Conservation (phyloP, 352 stramenopile species). For the Pseudoperonospora humuli region DNA sequence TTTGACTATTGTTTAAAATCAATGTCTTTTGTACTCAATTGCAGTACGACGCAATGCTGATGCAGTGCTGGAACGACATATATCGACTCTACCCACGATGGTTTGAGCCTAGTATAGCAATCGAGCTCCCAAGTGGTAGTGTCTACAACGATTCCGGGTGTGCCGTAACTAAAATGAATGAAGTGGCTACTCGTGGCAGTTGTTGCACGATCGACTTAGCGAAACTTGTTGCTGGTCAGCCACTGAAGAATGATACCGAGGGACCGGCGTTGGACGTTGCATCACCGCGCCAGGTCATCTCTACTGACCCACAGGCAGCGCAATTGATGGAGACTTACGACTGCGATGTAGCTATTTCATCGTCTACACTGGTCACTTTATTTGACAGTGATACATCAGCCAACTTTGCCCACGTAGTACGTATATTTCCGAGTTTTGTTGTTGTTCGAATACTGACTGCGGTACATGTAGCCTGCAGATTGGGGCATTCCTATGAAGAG, state of each 20-base stretch:
- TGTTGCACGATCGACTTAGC: conserved; percentile 15
- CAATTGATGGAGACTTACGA: conserved; percentile 57
- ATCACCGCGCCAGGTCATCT: conserved; percentile 33
- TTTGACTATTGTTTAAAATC: background rate
- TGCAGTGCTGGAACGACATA: conserved; percentile 47
- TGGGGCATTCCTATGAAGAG: conserved; percentile 61
- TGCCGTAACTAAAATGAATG: conserved; percentile 26
- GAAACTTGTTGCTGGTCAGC: conserved; percentile 6
- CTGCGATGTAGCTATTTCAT: conserved; percentile 65
- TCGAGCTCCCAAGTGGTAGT: conserved; percentile 18
- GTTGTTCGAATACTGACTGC: background rate
- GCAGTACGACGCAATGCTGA: conserved; percentile 36
- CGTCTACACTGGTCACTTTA: conserved; percentile 55
- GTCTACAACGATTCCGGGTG: background rate
- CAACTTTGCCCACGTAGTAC: conserved; percentile 22
- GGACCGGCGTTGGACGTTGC: conserved; percentile 11
- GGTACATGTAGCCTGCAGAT: conserved; percentile 18
- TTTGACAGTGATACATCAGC: conserved; percentile 49
- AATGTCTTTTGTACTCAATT: background rate
- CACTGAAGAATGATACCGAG: conserved; percentile 14
- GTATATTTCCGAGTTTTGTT: too few relatives aligned
- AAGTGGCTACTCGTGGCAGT: conserved; percentile 30
- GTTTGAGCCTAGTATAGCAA: conserved; percentile 37
- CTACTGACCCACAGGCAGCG: conserved; percentile 42
- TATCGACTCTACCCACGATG: conserved; percentile 56